These are phyloP conservation scores for Penicillium sp. DNA, from an alignment of 2,329 filamentous ascomycete species.

Conservation along the genomic window DNA sequence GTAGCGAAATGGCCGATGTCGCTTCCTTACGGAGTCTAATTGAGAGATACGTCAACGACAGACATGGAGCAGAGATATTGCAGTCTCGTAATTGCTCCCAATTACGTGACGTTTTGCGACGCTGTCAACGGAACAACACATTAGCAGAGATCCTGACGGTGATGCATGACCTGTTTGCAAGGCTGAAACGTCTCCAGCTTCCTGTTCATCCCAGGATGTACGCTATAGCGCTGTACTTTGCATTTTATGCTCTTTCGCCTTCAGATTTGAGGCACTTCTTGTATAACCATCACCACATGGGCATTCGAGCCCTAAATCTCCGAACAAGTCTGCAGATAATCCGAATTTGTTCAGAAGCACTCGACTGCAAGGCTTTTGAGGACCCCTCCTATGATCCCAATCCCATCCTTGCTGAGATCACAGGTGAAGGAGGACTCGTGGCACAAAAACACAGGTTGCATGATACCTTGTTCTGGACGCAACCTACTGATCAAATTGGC, in stretches of 20 bases:
- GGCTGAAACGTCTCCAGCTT: constrained; percentile 18
- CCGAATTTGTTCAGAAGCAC: constrained; percentile 15
- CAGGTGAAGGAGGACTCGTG: constrained; percentile 12
- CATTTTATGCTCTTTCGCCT: constrained; percentile 25
- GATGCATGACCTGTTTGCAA: constrained; percentile 25
- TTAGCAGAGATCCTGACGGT: constrained; percentile 26
- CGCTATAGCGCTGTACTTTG: constrained; percentile 26
- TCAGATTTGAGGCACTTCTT: constrained; percentile 25
- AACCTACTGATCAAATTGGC: not conserved
- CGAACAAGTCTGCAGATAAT: constrained; percentile 17
- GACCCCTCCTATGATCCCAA: constrained; percentile 15
- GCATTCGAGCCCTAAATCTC: not conserved
- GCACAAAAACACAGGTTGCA: constrained; percentile 11
- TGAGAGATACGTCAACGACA: constrained; percentile 19
- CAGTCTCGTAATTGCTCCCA: constrained; percentile 3
- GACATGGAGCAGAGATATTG: constrained; percentile 4
- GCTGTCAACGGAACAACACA: constrained; percentile 19
- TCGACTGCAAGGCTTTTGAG: constrained; percentile 19
- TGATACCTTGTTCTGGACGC: constrained; percentile 14
- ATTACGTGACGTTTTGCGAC: constrained; percentile 18
- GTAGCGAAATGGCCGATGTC: constrained; percentile 1
- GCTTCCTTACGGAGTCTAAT: constrained; percentile 18
- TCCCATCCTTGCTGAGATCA: constrained; percentile 18
- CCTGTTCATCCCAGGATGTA: constrained; percentile 10
- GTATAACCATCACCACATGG: constrained; percentile 9